Base-by-base conservation (phyloP, 2,329 filamentous ascomycete species). In the Pseudogymnoascus sp. region DNA sequence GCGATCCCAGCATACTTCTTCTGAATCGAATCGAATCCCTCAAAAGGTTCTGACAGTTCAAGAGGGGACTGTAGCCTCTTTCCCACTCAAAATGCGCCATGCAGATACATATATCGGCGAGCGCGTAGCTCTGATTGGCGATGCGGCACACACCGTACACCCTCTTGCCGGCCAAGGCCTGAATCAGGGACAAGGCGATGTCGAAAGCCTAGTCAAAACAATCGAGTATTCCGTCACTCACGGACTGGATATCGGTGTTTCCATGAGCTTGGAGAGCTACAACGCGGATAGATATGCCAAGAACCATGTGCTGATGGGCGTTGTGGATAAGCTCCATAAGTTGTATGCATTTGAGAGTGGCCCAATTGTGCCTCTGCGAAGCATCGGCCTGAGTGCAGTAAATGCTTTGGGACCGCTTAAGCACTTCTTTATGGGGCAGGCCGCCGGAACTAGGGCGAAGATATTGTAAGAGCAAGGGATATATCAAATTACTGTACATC, bases 71-170 rank as follows among this genome's bases (percentile, higher is more conserved):
- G 79, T 95, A 12, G 93, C 94, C 1, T 92, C 90, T 0, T 99
- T 99, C 75, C 94, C 94, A 0, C 82, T 99, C 15, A 90, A 88
- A 70, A 81, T 97, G 77, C 87, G 92, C 28, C 94, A 99, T 72
- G 92, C 93, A n/a, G 90, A 95, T 70, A 91, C 90, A 1, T 99
- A 99, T 71, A 89, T 90, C 41, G 89, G 86, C 38, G 91, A 96
- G 69, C 87, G 94, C n/a, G 80, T 97, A 7, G 94, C 92, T 0
- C 82, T 99, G 1, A 85, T 99, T 36, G 94, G 94, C 63, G 94
- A 99, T 66, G 94, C 94, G 1, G 94, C 94, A 6, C 94, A 99
- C 73, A 96, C 92, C 1, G 86, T 96, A 66, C 94, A 99, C 73
- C 94, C 94, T 0, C 85, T 99, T 3, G 94, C 91, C 1, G 94